Percentiles rank a stretch among this genome's conserved stretches.
Conservation (phyloP, 371 early-diverging fungal genomes). For the Mortierella sp. region DNA sequence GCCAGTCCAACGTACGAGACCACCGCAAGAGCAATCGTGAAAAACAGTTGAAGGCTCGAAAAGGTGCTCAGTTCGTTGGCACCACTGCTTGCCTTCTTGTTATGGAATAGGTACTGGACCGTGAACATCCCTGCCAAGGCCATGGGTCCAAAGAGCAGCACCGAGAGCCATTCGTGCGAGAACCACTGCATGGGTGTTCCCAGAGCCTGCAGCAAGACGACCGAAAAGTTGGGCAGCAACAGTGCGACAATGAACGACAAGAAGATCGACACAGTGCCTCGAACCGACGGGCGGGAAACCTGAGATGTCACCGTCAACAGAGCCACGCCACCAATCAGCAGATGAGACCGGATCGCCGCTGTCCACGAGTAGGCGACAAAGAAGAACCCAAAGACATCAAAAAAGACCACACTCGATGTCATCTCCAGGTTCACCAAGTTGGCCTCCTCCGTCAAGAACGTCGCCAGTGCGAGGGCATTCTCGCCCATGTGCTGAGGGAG, state of each 20-base stretch:
- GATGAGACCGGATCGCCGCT: conserved; percentile 63
- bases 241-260: conserved; percentile 62
- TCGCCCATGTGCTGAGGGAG: conserved; percentile 81
- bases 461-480: conserved; percentile 70
- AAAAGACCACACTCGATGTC: conserved; percentile 71
- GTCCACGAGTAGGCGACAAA: conserved; percentile 75
- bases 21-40: conserved; percentile 11
- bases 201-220: conserved; percentile 59
- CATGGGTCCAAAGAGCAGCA: conserved; percentile 69
- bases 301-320: conserved; percentile 1
- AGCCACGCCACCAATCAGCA: conserved; percentile 25
- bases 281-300: conserved; percentile 16
- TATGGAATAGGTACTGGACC: conserved; percentile 58
- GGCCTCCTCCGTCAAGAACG: conserved; percentile 63
- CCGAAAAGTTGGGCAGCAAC: conserved; percentile 58
- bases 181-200: conserved; percentile 76
- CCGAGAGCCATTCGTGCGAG: conserved; percentile 69
- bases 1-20: conserved; percentile 27
- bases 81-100: conserved; percentile 25
- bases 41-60: conserved; percentile 27
- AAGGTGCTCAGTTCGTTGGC: conserved; percentile 31
- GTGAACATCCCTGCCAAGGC: conserved; percentile 62
- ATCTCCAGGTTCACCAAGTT: conserved; percentile 64
- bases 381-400: conserved; percentile 70
- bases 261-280: conserved; percentile 50